Percentiles rank a stretch among this genome's conserved stretches.
phyloP scores from a whole-genome alignment of 257 asterid genomes.

The Sherardia arvensis region DNA sequence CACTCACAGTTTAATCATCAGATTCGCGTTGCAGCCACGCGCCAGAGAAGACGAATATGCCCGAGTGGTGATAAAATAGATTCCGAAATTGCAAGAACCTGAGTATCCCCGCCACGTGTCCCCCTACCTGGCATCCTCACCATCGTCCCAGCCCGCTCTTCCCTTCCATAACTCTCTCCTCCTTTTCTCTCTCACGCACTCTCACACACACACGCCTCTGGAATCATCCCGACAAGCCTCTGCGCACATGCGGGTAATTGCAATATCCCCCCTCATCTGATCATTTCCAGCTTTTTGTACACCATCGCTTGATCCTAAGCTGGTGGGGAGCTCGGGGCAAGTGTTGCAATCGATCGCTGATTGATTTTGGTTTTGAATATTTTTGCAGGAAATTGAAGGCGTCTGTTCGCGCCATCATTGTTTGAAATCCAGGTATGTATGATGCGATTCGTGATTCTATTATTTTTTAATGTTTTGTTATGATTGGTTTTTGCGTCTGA shows the following conservation, averaged over 20 bases:
- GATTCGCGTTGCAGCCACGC: neutral
- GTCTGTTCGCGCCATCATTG: constrained; percentile 20
- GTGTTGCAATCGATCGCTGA: constrained; percentile 3
- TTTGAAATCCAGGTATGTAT: constrained; percentile 38
- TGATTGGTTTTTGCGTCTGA: constrained; percentile 3
- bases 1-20: neutral
- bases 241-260: constrained; percentile 1
- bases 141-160: constrained; percentile 4
- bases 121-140: constrained; percentile 10
- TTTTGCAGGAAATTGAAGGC: constrained; percentile 22
- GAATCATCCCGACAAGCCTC: neutral
- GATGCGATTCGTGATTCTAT: constrained; percentile 10
- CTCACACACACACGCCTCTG: neutral
- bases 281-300: neutral
- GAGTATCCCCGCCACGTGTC: constrained; percentile 10
- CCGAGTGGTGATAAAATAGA: constrained; percentile 4
- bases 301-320: neutral
- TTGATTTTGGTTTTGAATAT: neutral
- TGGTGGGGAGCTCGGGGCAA: neutral
- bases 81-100: constrained; percentile 1
- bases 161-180: neutral
- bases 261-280: neutral
- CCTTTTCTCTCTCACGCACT: neutral
- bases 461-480: neutral
- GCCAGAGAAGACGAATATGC: neutral